A percentile compares a stretch with the other conserved stretches of the same genome.
Conservation (phyloP, 352 stramenopile species). For the Hyaloperonospora brassicae region DNA sequence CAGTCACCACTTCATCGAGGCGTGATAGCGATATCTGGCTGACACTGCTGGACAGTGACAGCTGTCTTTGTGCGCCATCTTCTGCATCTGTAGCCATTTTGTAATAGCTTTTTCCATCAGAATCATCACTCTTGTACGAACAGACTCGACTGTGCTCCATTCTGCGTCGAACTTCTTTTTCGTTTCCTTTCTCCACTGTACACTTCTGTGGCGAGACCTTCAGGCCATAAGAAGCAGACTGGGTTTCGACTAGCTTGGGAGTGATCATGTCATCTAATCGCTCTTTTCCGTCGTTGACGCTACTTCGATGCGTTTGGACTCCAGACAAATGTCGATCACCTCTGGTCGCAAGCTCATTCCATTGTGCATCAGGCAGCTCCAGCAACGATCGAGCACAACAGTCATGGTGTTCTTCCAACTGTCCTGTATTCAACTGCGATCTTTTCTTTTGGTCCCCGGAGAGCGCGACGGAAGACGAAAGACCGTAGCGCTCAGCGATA, state of each 20-base stretch:
- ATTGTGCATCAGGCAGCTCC: not conserved
- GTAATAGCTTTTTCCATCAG: not conserved
- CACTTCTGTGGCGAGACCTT: not conserved
- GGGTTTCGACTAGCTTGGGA: constrained; percentile 3
- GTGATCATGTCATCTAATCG: constrained; percentile 5
- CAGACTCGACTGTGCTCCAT: not conserved
- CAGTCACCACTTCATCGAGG: constrained; percentile 15
- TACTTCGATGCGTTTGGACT: not conserved
- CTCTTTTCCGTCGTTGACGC: not conserved
- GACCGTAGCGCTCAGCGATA: not conserved
- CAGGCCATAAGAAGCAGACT: not conserved
- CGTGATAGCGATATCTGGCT: constrained; percentile 1
- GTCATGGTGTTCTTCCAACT: not conserved
- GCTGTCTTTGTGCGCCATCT: constrained; percentile 8
- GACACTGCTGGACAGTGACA: constrained; percentile 8
- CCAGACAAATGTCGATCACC: not conserved
- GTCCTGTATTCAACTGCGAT: not conserved
- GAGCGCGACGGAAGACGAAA: not conserved
- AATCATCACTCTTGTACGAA: not conserved
- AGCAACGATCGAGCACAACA: not conserved
- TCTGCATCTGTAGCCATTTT: not conserved
- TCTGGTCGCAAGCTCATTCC: not conserved
- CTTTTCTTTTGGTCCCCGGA: not conserved
- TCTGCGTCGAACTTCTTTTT: not conserved
- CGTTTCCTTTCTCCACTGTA: not conserved